Percentiles rank a stretch among this genome's conserved stretches.
phyloP scores from a whole-genome alignment of 257 asterid genomes.

The Gentiana straminea region DNA sequence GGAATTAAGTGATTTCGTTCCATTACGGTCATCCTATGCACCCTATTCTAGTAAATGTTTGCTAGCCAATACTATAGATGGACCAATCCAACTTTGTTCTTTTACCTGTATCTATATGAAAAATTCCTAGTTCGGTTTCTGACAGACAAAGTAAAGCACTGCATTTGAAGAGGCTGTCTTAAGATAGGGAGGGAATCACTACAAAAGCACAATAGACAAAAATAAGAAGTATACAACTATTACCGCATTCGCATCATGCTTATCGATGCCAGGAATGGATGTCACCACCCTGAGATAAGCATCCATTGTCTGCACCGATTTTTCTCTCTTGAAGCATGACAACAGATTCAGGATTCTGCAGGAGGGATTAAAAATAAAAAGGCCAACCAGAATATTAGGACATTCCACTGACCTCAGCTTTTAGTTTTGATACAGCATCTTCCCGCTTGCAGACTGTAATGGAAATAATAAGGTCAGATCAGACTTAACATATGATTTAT shows the following conservation, averaged over 20 bases:
- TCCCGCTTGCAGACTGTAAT: constrained; percentile 76
- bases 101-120: too few relatives aligned
- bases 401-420: constrained; percentile 48
- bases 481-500: constrained; percentile 7
- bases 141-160: too few relatives aligned
- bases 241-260: constrained; percentile 82
- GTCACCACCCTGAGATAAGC: constrained; percentile 68
- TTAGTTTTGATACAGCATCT: constrained; percentile 61
- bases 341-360: constrained; percentile 10
- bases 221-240: neutral
- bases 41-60: too few relatives aligned
- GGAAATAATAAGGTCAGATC: constrained; percentile 4
- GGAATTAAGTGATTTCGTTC: too few relatives aligned
- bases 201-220: neutral
- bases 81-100: too few relatives aligned
- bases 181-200: neutral
- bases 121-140: too few relatives aligned
- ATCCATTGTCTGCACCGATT: constrained; percentile 60
- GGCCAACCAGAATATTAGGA: constrained; percentile 4
- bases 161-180: neutral
- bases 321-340: constrained; percentile 47
- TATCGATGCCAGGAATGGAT: constrained; percentile 83
- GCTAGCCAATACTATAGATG: too few relatives aligned
- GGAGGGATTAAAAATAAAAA: constrained; percentile 4
- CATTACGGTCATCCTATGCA: too few relatives aligned